Base-by-base conservation (phyloP, 805 yeast species). In the Monosporozyma yasuniensis region DNA sequence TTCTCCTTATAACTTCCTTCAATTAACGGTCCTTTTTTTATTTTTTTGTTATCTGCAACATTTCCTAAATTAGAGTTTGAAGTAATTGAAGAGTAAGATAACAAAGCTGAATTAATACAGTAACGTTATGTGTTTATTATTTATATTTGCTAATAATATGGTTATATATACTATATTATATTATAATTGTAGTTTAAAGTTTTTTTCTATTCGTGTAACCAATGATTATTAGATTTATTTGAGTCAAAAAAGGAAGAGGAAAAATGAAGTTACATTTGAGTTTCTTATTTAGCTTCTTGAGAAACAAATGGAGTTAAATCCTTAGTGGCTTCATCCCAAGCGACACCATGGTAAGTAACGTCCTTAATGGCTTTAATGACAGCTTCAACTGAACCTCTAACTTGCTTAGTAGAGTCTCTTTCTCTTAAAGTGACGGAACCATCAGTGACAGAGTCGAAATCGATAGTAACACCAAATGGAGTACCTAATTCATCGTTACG, bases 401-500 rank as follows among this genome's bases (percentile, higher is more conserved):
- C 96, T 76, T 91, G 99, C 68, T 82, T 84, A 34, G 98, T 93
- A 50, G 95, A 78, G 70, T 91, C 99, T 76, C 99, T 87, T 72
- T 91, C 98, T 78, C 99, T 87, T 65, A 91, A 77, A 34, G 99
- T 91, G 57, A 91, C 86, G 12, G 96, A 83, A 47, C 80, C 79
- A 66, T 91, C 97, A 66, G 84, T 79, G 54, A 86, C 79, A 49
- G 96, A 83, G 56, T 91, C 97, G 69, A 93, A 91, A 71, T 91
- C 99, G 61, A 91, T 85, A 56, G 99, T 91, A 71, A 91, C 81
- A 69, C 99, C 99, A 67, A 93, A 93, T 60, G 99, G 99, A 49
- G 98, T 93, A 71, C 99, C 99, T 65, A 91, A 78, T 75, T 91
- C 99, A 71, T 91, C 99, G 70, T 91, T 91, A 75, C 99, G 87